phyloP scores from a whole-genome alignment of 1,139 yeast genomes.

The Casaregolazyma lundiana region DNA sequence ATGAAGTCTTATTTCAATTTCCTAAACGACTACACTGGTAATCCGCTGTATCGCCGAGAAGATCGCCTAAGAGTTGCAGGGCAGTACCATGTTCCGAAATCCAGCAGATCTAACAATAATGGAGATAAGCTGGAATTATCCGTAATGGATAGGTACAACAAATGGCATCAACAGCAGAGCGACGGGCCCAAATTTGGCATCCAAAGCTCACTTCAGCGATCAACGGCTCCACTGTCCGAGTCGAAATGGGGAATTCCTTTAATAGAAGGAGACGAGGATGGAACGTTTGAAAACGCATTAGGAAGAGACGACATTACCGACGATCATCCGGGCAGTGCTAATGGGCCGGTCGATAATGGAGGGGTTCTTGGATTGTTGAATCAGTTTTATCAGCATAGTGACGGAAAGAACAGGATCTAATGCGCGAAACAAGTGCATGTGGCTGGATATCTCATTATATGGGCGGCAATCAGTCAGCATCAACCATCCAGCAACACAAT shows the following conservation, averaged over 20 bases:
- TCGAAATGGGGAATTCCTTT: not conserved
- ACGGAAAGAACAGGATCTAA: not conserved
- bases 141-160: constrained; percentile 29
- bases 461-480: too few relatives aligned
- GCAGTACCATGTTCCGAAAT: not conserved
- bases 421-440: too few relatives aligned
- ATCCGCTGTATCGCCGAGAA: not conserved
- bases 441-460: too few relatives aligned
- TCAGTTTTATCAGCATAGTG: constrained; percentile 57
- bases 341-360: constrained; percentile 20
- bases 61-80: not conserved
- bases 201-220: not conserved
- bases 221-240: not conserved
- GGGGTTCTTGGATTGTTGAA: constrained; percentile 83
- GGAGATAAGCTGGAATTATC: constrained; percentile 24
- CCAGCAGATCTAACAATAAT: not conserved
- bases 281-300: constrained; percentile 2
- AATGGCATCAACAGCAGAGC: constrained; percentile 11
- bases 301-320: constrained; percentile 3
- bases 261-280: constrained; percentile 6
- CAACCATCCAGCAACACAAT: too few relatives aligned
- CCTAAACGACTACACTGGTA: constrained; percentile 67
- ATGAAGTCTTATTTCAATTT: constrained; percentile 84
- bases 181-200: constrained; percentile 1
- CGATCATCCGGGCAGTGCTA: constrained; percentile 3